phyloP scores from a whole-genome alignment of 2,329 filamentous ascomycete species.

The Cladophialophora immunda region DNA sequence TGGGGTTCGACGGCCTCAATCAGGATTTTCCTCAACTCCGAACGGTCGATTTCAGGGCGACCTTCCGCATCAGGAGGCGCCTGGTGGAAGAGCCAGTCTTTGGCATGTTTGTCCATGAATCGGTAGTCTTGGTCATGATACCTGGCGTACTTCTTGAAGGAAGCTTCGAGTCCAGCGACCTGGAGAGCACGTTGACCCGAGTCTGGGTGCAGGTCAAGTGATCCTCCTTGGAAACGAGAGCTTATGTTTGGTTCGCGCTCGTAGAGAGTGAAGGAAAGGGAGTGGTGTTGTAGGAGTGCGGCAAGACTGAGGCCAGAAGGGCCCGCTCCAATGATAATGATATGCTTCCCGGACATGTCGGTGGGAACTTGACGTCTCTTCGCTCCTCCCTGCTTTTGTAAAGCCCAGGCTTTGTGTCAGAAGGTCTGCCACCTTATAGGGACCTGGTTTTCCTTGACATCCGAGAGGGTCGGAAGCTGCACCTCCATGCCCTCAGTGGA shows the following conservation, averaged over 20 bases:
- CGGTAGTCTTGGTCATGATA: constrained; percentile 3
- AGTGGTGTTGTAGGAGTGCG: constrained; percentile 2
- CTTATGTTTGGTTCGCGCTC: constrained; percentile 5
- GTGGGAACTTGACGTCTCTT: neutral
- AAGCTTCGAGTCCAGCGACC: neutral
- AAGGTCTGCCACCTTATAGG: neutral
- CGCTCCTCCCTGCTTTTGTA: too few species aligned
- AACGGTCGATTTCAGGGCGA: constrained; percentile 9
- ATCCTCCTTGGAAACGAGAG: constrained; percentile 6
- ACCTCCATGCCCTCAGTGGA: neutral
- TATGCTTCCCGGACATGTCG: constrained; percentile 8
- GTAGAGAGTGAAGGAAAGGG: constrained; percentile 2
- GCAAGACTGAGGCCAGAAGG: constrained; percentile 3
- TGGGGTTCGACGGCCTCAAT: neutral
- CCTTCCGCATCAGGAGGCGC: neutral
- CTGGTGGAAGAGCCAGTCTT: constrained; percentile 6
- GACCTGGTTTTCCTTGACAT: neutral
- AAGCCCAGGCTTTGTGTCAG: neutral
- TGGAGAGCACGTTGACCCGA: constrained; percentile 1
- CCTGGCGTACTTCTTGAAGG: constrained; percentile 3
- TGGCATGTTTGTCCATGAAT: constrained; percentile 10
- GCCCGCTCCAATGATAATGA: constrained; percentile 7
- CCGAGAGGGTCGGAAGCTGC: neutral
- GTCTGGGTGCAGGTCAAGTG: constrained; percentile 1
- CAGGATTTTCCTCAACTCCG: constrained; percentile 3